Evolutionary conservation across 768 basidiomycete genomes (phyloP).

Genomic region (Mycena polygramma): DNA sequence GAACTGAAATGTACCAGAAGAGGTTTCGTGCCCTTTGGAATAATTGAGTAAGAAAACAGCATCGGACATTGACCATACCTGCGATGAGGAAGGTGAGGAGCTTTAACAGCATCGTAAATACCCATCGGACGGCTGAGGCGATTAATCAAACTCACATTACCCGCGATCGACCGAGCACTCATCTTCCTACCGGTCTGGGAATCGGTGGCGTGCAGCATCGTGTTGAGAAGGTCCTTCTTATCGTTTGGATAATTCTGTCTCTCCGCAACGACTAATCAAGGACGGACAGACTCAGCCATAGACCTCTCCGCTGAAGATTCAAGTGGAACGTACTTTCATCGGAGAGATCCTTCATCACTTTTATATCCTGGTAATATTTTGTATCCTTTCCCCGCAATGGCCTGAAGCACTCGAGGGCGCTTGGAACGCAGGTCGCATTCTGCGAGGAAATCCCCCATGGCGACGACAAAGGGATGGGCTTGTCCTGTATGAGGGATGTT

Average conservation of each 20-base stretch:
- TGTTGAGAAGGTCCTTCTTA: constrained; percentile 59
- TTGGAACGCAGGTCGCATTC: constrained; percentile 51
- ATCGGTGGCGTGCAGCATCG: constrained; percentile 60
- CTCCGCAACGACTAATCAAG: constrained; percentile 52
- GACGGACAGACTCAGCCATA: not conserved
- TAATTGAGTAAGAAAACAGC: not conserved
- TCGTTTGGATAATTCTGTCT: constrained; percentile 52
- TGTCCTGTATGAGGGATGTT: constrained; percentile 35
- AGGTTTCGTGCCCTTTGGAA: constrained; percentile 42
- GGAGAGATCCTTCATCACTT: constrained; percentile 56
- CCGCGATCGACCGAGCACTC: constrained; percentile 53
- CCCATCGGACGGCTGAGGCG: not conserved
- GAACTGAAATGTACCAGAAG: constrained; percentile 34
- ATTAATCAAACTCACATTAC: constrained; percentile 49
- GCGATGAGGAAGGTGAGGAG: constrained; percentile 65
- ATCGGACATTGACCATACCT: constrained; percentile 41
- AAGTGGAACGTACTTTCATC: constrained; percentile 48
- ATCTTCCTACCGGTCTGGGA: constrained; percentile 56
- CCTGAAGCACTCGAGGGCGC: constrained; percentile 50
- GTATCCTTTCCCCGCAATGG: constrained; percentile 49
- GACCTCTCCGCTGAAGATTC: not conserved
- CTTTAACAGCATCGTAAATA: constrained; percentile 34
- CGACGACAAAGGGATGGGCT: constrained; percentile 50
- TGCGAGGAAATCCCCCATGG: constrained; percentile 57
- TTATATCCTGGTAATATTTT: constrained; percentile 56